Evolutionary conservation across 106 monocot genomes (phyloP).

Genomic region (Vanilla planifolia): DNA sequence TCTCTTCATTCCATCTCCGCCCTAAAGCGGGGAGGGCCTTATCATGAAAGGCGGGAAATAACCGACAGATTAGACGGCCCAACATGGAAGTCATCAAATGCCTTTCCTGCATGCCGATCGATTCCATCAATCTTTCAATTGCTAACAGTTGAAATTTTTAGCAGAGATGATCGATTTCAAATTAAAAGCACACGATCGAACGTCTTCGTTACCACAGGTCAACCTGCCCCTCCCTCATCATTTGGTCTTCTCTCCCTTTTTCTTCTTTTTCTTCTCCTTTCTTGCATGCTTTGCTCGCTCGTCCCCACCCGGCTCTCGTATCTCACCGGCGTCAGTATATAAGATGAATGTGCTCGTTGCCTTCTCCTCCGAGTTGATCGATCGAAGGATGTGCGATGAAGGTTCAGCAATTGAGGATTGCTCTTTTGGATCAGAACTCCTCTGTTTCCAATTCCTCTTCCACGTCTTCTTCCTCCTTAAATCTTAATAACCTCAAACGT

Average conservation of each 20-base stretch:
- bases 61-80: constrained; percentile 8
- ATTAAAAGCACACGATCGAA: neutral
- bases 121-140: neutral
- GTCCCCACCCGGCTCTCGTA: neutral
- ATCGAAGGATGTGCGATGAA: constrained; percentile 14
- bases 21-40: neutral
- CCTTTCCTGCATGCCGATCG: constrained; percentile 2
- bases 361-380: neutral
- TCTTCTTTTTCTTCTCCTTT: neutral
- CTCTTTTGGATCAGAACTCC: constrained; percentile 3
- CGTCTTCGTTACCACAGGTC: neutral
- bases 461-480: constrained; percentile 6
- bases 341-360: neutral
- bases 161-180: constrained; percentile 5
- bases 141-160: too few species aligned
- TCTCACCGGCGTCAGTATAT: constrained; percentile 2
- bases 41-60: constrained; percentile 12
- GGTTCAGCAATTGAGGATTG: constrained; percentile 14
- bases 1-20: constrained; percentile 9
- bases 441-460: neutral
- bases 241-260: constrained; percentile 6
- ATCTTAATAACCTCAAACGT: constrained; percentile 13
- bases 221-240: neutral
- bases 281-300: constrained; percentile 11
- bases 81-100: constrained; percentile 4